Evolutionary conservation across 805 yeast species (phyloP).

Genomic region (Candida awuae): DNA sequence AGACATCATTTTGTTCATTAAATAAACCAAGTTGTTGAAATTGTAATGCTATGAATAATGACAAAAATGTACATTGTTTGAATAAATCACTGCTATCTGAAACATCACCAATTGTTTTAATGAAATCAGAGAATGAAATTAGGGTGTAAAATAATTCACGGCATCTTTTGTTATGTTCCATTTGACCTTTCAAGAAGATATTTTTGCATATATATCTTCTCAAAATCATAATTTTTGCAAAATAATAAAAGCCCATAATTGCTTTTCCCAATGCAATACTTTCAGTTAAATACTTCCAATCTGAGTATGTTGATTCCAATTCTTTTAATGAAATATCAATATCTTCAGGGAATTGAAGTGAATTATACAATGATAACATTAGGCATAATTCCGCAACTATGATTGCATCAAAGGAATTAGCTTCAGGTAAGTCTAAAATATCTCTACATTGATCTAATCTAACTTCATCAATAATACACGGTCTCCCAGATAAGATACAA

Average conservation of each 20-base stretch:
- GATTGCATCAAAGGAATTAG: slow-evolving; percentile 67
- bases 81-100: slow-evolving; percentile 4
- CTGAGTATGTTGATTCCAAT: slow-evolving; percentile 17
- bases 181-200: slow-evolving; percentile 1
- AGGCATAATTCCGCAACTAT: slow-evolving; percentile 66
- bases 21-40: slow-evolving; percentile 6
- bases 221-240: slow-evolving; percentile 20
- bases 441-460: slow-evolving; percentile 52
- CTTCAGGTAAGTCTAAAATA: slow-evolving; percentile 47
- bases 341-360: slow-evolving; percentile 35
- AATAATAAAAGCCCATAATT: slow-evolving; percentile 15
- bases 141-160: background rate
- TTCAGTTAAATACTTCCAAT: slow-evolving; percentile 24
- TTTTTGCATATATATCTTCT: slow-evolving; percentile 18
- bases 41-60: slow-evolving; percentile 6
- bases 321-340: slow-evolving; percentile 19
- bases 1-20: slow-evolving; percentile 1
- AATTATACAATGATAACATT: slow-evolving; percentile 50
- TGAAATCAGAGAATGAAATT: slow-evolving; percentile 1
- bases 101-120: background rate
- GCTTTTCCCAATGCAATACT: slow-evolving; percentile 13
- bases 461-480: slow-evolving; percentile 55
- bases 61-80: slow-evolving; percentile 3
- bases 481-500: slow-evolving; percentile 59
- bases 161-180: slow-evolving; percentile 1